These are phyloP conservation scores for Excoecaria cochinchinensis DNA, from an alignment of 345 rosid genomes.

Conservation along the genomic window DNA sequence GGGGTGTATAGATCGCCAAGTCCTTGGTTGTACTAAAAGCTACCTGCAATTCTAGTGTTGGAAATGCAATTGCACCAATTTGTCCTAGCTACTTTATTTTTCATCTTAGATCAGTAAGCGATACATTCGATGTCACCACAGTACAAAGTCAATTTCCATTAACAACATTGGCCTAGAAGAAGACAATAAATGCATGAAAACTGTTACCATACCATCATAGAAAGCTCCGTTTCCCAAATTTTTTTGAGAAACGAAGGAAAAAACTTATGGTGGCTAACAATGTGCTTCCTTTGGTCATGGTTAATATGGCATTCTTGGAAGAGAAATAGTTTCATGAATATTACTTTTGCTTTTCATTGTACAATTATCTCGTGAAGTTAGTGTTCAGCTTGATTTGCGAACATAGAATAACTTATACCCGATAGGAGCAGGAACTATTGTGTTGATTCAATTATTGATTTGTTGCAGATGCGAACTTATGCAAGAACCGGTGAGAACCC, in stretches of 20 bases:
- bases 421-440: neutral
- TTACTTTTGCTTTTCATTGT: neutral
- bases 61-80: neutral
- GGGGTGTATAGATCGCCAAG: neutral
- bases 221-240: neutral
- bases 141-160: too few relatives aligned
- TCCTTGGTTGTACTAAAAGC: neutral
- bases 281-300: neutral
- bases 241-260: neutral
- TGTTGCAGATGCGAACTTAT: constrained; percentile 69
- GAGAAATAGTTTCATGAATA: neutral
- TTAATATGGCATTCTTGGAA: neutral
- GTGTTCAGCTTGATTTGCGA: neutral
- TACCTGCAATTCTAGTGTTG: neutral
- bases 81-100: neutral
- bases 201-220: neutral
- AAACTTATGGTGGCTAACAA: neutral
- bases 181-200: neutral
- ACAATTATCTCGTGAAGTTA: neutral
- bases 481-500: constrained; percentile 89
- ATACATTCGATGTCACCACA: too few relatives aligned
- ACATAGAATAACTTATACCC: neutral
- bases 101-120: neutral
- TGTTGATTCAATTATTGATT: neutral
- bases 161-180: neutral